Percentiles rank a stretch among this genome's conserved stretches.
phyloP scores from a whole-genome alignment of 805 yeast species.

The Saccharomyces jurei region DNA sequence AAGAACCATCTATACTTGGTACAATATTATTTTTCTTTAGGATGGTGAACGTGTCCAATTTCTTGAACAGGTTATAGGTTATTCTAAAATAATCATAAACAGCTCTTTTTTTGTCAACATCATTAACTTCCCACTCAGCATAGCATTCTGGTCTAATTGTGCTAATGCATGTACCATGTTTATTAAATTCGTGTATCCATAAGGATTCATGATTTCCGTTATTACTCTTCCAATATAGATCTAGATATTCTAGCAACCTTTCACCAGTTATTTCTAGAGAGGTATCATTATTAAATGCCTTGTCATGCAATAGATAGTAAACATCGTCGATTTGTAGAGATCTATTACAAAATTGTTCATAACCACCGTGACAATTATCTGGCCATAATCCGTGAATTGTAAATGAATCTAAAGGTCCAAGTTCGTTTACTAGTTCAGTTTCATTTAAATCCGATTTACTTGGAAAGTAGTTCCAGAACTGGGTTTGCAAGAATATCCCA shows the following conservation, averaged over 20 bases:
- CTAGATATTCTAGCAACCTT: constrained; percentile 51
- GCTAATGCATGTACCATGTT: constrained; percentile 87
- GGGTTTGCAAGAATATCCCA: constrained; percentile 76
- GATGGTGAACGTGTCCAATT: constrained; percentile 60
- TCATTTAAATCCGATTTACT: constrained; percentile 29
- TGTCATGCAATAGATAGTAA: constrained; percentile 34
- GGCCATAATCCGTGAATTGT: constrained; percentile 89
- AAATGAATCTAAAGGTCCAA: constrained; percentile 63
- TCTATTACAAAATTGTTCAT: constrained; percentile 68
- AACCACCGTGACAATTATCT: constrained; percentile 78
- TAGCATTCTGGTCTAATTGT: constrained; percentile 74
- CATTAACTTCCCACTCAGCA: constrained; percentile 25
- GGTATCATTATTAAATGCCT: constrained; percentile 14
- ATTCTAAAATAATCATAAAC: constrained; percentile 66
- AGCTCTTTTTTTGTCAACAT: constrained; percentile 21
- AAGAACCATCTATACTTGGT: constrained; percentile 53
- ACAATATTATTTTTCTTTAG: constrained; percentile 59
- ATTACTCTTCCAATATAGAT: constrained; percentile 61
- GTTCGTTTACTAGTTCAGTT: constrained; percentile 23
- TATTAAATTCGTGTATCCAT: constrained; percentile 90
- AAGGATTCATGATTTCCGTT: constrained; percentile 58
- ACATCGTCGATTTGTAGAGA: constrained; percentile 47
- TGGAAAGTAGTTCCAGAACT: constrained; percentile 86
- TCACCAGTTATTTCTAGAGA: constrained; percentile 35
- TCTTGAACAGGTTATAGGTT: constrained; percentile 48